Evolutionary conservation across 305 asterid genomes (phyloP).

Genomic region (Solanum aculeatissimum): DNA sequence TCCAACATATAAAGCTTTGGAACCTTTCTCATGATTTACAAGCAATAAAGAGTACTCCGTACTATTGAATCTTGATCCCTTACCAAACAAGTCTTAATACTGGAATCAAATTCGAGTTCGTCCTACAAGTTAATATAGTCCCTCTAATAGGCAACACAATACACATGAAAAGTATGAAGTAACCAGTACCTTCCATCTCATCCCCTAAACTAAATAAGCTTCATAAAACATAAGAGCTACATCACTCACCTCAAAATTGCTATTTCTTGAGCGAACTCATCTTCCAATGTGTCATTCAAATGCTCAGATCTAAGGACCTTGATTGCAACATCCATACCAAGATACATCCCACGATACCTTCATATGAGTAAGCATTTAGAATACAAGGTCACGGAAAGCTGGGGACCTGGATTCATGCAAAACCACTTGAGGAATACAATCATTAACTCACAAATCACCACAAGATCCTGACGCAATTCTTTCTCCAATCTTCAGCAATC

Average conservation of each 20-base stretch:
- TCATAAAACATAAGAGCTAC: not conserved
- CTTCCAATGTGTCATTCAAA: slow-evolving; percentile 57
- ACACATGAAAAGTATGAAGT: not conserved
- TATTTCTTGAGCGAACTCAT: slow-evolving; percentile 76
- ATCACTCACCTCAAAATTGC: slow-evolving; percentile 56
- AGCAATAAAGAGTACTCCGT: not conserved
- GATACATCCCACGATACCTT: slow-evolving; percentile 77
- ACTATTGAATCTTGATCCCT: not conserved
- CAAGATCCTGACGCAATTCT: slow-evolving; percentile 87
- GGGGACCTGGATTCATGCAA: not conserved
- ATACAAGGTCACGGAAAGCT: not conserved
- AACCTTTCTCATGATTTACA: not conserved
- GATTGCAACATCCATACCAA: slow-evolving; percentile 75
- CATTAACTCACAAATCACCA: slow-evolving; percentile 68
- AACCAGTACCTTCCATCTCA: not conserved
- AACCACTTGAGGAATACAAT: not conserved
- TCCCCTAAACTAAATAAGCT: not conserved
- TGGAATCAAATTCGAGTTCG: not conserved
- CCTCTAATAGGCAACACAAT: not conserved
- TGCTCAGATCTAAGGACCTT: slow-evolving; percentile 78
- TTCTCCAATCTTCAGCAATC: slow-evolving; percentile 64
- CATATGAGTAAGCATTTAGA: slow-evolving; percentile 8
- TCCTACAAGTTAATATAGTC: not conserved
- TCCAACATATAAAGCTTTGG: not conserved
- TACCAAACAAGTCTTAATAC: not conserved